These are phyloP conservation scores for Saturnispora mendoncae DNA, from an alignment of 805 yeast species.

Conservation along the genomic window DNA sequence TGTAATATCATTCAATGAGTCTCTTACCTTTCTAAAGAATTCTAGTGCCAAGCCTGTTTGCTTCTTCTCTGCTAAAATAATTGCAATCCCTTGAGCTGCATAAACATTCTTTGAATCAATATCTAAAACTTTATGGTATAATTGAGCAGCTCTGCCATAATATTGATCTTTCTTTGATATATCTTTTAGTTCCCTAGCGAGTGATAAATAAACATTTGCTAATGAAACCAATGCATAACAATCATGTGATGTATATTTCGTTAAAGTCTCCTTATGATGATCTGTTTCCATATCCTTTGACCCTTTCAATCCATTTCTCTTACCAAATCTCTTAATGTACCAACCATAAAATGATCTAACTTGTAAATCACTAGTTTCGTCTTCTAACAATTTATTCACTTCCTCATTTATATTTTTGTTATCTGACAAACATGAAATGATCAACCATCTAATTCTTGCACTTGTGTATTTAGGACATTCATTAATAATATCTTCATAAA, in stretches of 20 bases:
- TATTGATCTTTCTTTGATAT: conserved; percentile 56
- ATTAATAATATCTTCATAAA: conserved; percentile 50
- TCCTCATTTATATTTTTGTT: conserved; percentile 44
- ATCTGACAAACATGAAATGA: conserved; percentile 45
- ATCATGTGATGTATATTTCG: conserved; percentile 79
- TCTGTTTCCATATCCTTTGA: conserved; percentile 56
- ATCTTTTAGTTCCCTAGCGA: conserved; percentile 71
- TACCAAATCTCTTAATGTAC: conserved; percentile 60
- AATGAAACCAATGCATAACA: conserved; percentile 79
- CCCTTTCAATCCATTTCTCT: conserved; percentile 39
- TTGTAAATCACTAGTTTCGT: conserved; percentile 58
- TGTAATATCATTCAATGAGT: conserved; percentile 76
- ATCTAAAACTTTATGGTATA: conserved; percentile 79
- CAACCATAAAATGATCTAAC: conserved; percentile 89
- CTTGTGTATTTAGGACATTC: conserved; percentile 62
- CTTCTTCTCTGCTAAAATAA: conserved; percentile 79
- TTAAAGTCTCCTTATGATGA: conserved; percentile 79
- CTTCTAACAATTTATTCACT: conserved; percentile 44
- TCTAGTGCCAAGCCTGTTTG: conserved; percentile 71
- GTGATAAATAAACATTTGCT: conserved; percentile 75
- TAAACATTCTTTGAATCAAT: conserved; percentile 79
- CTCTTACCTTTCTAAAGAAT: conserved; percentile 80
- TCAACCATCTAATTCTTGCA: conserved; percentile 65
- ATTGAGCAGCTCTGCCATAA: conserved; percentile 83
- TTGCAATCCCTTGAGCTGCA: conserved; percentile 97